Percentiles rank a stretch among this genome's conserved stretches.
Evolutionary conservation across 257 asterid species (phyloP).

Genomic region (Solanum neorickii): DNA sequence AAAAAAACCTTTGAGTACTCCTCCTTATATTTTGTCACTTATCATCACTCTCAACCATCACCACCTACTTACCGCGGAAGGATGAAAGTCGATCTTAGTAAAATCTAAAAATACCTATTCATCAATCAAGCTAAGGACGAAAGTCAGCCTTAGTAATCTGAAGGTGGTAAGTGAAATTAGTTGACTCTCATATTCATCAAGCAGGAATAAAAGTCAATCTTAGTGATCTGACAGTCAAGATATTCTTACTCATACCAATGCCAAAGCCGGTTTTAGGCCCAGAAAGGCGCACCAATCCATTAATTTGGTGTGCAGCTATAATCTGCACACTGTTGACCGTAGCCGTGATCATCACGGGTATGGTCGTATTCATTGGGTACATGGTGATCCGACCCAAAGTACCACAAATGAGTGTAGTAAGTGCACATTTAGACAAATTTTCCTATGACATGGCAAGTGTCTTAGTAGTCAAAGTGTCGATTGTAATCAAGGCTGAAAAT

Average conservation of each 20-base stretch:
- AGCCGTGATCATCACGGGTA: constrained; percentile 54
- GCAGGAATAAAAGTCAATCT: not conserved
- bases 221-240: not conserved
- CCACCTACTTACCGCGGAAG: not conserved
- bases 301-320: constrained; percentile 58
- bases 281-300: constrained; percentile 42
- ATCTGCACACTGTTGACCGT: constrained; percentile 52
- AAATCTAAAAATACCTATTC: no score
- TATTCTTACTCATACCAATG: constrained; percentile 21
- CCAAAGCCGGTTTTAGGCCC: constrained; percentile 29
- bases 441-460: constrained; percentile 41
- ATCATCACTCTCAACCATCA: not conserved
- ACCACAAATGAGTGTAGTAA: constrained; percentile 34
- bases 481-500: constrained; percentile 42
- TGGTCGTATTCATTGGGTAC: constrained; percentile 52
- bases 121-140: not conserved
- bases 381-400: constrained; percentile 47
- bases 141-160: not conserved
- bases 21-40: constrained; percentile 5
- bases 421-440: constrained; percentile 50
- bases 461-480: constrained; percentile 36
- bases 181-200: not conserved
- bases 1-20: not conserved
- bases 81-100: not conserved
- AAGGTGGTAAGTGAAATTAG: not conserved